These are phyloP conservation scores for Styphnolobium japonicum DNA, from an alignment of 306 rosid genomes.

Conservation along the genomic window DNA sequence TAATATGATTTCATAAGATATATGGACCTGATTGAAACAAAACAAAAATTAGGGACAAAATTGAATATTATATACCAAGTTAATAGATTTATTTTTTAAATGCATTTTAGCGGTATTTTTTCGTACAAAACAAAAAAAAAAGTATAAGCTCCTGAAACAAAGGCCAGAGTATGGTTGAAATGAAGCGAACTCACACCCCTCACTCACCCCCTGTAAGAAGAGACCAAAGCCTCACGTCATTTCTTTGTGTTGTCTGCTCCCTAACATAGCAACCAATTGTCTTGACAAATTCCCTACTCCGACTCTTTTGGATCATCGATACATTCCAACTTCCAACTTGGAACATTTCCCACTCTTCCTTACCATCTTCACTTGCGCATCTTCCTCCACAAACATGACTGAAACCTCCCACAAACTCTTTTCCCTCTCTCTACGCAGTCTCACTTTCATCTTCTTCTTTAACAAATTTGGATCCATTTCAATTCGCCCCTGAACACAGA, in stretches of 20 bases:
- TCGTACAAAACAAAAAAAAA: neutral
- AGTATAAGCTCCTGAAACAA: neutral
- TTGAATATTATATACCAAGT: too few species aligned
- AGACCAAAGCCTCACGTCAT: neutral
- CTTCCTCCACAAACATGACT: constrained; percentile 26
- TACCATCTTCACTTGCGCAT: neutral
- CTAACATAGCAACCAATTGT: constrained; percentile 6
- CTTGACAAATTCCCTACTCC: constrained; percentile 51
- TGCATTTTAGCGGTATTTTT: neutral
- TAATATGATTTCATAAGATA: too few species aligned
- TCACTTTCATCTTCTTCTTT: constrained; percentile 25
- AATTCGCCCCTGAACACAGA: neutral
- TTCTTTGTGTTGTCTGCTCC: neutral
- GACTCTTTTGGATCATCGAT: constrained; percentile 71
- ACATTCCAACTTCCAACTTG: constrained; percentile 42
- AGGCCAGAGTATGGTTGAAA: neutral
- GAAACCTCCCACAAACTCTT: constrained; percentile 2
- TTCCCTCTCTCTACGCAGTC: neutral
- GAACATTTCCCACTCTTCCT: constrained; percentile 30
- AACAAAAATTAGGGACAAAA: neutral
- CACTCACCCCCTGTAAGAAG: neutral
- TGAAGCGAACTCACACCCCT: neutral
- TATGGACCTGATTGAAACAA: neutral
- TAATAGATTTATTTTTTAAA: too few species aligned
- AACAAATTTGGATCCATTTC: constrained; percentile 9